Evolutionary conservation across 192 early-diverging fungal species (phyloP), one percentile per base, ranked within the genome.

Genomic region (Mortierella antarctica): DNA sequence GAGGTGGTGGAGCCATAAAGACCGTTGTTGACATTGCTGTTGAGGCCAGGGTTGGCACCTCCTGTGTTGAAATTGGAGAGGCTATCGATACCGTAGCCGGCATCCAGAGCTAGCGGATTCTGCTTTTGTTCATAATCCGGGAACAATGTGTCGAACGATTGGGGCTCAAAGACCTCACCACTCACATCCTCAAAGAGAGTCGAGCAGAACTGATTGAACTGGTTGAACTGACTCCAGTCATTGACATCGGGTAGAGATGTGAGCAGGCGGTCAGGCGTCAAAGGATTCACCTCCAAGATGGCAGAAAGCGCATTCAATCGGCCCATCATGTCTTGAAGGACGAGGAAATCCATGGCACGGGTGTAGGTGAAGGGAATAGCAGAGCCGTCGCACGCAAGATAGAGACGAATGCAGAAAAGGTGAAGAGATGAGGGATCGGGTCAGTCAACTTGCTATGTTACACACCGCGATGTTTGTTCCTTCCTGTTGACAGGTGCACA

Each of bases 251-350:
- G 73, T 52, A 75, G 44, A 12, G 69, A 70, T 2, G 62, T 44
- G 0, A 75, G 46, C 10, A 75, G 52, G 17, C 73, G 67, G 52
- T 70, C 70, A 6, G 65, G 64, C 12, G 77, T 80, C 31, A 80
- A 14, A 9, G 69, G 70, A 44, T 57, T 72, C 20, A 72, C 64
- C 12, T 83, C 81, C 48, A 71, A 42, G 51, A 83, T 83, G 8
- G 70, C 56, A 15, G 52, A 47, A 44, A 83, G 68, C 15, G 72
- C 81, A 57, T 83, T 73, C 64, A 83, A 55, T 42, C 69, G 72
- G 49, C 69, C 73, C 81, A 70, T 63, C 73, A 83, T 71, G 58
- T 83, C 81, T 83, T 75, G 48, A 74, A 39, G 60, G 20, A 73
- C n/a, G 44, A 65, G 9, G n/a, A 44, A 49, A 44, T 4, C 50